Conservation (phyloP, 768 basidiomycete genomes). For the Hydnomerulius pinastri region DNA sequence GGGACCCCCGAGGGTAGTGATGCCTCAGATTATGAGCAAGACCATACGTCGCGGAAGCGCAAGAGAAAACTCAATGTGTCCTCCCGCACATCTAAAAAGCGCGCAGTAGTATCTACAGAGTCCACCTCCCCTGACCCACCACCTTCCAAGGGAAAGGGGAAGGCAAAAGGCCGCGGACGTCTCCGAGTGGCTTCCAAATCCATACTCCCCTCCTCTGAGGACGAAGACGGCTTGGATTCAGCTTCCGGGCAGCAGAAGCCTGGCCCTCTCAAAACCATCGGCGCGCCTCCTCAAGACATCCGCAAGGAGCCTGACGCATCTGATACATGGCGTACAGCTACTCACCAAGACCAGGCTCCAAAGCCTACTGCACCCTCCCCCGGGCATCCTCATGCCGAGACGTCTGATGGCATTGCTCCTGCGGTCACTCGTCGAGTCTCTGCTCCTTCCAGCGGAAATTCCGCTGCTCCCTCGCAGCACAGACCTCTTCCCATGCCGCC, state of each 20-base stretch:
- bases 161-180: not conserved
- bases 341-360: too few species aligned
- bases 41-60: not conserved
- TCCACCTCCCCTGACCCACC: not conserved
- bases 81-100: not conserved
- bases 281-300: not conserved
- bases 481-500: too few species aligned
- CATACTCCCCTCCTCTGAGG: not conserved
- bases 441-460: too few species aligned
- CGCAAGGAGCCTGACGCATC: not conserved
- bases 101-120: not conserved
- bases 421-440: too few species aligned
- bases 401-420: too few species aligned
- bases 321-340: too few species aligned
- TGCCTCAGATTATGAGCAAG: not conserved
- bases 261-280: not conserved
- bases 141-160: not conserved
- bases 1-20: not conserved
- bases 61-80: not conserved
- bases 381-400: too few species aligned
- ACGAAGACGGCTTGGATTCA: not conserved
- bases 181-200: not conserved
- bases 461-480: too few species aligned
- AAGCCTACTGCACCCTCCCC: too few species aligned
- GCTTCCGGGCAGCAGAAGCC: not conserved